Conservation (phyloP, 306 rosid species). For the Trifolium repens region DNA sequence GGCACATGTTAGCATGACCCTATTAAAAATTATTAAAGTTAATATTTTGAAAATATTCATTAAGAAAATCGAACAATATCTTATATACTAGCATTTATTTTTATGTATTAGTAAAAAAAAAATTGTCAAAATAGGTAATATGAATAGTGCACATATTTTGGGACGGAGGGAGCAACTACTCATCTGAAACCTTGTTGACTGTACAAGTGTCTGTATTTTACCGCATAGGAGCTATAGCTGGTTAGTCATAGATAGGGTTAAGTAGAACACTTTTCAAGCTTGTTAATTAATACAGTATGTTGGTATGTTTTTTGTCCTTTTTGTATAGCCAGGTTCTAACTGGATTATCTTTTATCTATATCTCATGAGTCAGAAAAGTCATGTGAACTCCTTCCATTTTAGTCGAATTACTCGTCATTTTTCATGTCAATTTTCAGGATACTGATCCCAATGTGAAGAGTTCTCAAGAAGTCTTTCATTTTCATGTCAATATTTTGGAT, state of each 20-base stretch:
- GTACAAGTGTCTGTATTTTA: constrained; percentile 7
- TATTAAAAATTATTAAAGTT: too few species aligned
- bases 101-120: too few species aligned
- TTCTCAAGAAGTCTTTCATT: constrained; percentile 59
- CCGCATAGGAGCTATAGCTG: not conserved
- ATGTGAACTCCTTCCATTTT: not conserved
- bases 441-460: constrained; percentile 91
- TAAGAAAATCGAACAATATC: too few species aligned
- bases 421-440: constrained; percentile 56
- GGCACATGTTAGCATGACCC: too few species aligned
- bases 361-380: not conserved
- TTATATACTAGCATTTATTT: too few species aligned
- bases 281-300: constrained; percentile 12
- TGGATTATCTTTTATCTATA: constrained; percentile 28
- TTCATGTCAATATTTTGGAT: constrained; percentile 42
- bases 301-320: constrained; percentile 22
- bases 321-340: constrained; percentile 33
- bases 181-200: constrained; percentile 28
- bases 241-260: constrained; percentile 15
- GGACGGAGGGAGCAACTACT: not conserved
- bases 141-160: too few species aligned
- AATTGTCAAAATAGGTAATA: too few species aligned
- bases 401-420: not conserved
- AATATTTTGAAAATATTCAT: too few species aligned
- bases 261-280: constrained; percentile 32